Evolutionary conservation across 2,329 filamentous ascomycete genomes (phyloP).

Genomic region (Chaetomium sp.): DNA sequence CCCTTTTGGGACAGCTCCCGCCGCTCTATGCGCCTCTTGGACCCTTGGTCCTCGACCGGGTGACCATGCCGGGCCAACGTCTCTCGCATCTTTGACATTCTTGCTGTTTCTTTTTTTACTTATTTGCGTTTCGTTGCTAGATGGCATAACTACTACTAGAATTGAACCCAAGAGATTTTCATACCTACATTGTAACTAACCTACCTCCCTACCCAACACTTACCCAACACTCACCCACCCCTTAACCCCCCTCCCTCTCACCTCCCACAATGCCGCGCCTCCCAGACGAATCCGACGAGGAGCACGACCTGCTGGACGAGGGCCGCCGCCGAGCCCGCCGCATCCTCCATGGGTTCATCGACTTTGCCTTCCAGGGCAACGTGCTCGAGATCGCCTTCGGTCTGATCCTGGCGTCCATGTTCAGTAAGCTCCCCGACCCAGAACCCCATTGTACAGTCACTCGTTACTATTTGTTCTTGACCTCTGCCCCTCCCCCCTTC

Average conservation of each 20-base stretch:
- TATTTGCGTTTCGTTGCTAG: background rate
- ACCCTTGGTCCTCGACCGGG: background rate
- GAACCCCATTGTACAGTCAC: background rate
- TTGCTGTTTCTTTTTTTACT: background rate
- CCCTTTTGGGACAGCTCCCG: conserved; percentile 12
- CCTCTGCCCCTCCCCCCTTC: too few species aligned
- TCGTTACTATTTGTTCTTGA: background rate
- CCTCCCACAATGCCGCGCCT: conserved; percentile 25
- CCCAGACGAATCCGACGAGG: conserved; percentile 42
- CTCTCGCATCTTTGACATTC: background rate
- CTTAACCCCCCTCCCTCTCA: background rate
- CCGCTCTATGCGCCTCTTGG: background rate
- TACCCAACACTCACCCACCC: background rate
- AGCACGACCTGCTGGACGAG: conserved; percentile 50
- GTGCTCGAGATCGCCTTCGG: conserved; percentile 76
- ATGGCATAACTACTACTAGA: background rate
- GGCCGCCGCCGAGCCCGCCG: conserved; percentile 52
- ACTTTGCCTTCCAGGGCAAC: conserved; percentile 74
- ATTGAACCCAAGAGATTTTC: too few species aligned
- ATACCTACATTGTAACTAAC: too few species aligned
- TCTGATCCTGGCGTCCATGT: conserved; percentile 70
- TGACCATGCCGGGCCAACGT: background rate
- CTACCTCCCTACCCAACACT: too few species aligned
- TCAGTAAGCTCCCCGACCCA: conserved; percentile 46
- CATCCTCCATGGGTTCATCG: conserved; percentile 65